These are phyloP conservation scores for Nakaseomyces sp. DNA, from an alignment of 1,139 yeast genomes.

Conservation along the genomic window DNA sequence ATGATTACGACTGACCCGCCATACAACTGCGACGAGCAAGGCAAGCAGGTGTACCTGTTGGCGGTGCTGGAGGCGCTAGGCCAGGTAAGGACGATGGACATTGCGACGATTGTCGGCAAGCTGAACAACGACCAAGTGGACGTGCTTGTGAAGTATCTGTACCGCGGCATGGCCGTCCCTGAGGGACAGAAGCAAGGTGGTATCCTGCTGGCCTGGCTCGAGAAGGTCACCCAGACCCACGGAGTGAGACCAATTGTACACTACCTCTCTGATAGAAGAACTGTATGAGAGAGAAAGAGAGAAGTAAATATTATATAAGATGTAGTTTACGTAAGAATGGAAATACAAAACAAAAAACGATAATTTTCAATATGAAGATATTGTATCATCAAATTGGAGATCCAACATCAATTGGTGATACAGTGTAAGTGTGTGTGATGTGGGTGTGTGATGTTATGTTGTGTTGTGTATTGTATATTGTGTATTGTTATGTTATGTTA, in stretches of 20 bases:
- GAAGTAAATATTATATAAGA: too few species aligned
- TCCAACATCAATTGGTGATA: too few species aligned
- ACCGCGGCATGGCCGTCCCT: constrained; percentile 71
- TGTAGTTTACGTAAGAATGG: too few species aligned
- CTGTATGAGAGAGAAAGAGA: constrained; percentile 35
- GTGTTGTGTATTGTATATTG: too few species aligned
- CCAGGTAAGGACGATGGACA: constrained; percentile 67
- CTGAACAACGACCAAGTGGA: constrained; percentile 64
- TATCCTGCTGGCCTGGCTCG: constrained; percentile 80
- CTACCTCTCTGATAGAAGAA: constrained; percentile 75
- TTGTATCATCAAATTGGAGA: not conserved
- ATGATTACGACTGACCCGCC: constrained; percentile 68
- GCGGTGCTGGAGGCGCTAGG: constrained; percentile 69
- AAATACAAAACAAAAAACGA: not conserved
- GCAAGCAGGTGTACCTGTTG: constrained; percentile 36
- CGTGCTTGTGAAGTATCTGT: constrained; percentile 72
- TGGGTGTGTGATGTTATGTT: too few species aligned
- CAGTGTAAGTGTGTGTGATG: too few species aligned
- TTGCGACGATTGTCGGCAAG: constrained; percentile 48
- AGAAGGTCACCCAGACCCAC: constrained; percentile 71
- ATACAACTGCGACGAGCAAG: constrained; percentile 56
- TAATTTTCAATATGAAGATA: not conserved
- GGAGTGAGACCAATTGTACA: constrained; percentile 89
- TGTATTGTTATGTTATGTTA: too few species aligned
- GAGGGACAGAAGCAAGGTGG: constrained; percentile 86